Conservation (phyloP, 192 early-diverging fungal genomes). For the Geranomyces variabilis region DNA sequence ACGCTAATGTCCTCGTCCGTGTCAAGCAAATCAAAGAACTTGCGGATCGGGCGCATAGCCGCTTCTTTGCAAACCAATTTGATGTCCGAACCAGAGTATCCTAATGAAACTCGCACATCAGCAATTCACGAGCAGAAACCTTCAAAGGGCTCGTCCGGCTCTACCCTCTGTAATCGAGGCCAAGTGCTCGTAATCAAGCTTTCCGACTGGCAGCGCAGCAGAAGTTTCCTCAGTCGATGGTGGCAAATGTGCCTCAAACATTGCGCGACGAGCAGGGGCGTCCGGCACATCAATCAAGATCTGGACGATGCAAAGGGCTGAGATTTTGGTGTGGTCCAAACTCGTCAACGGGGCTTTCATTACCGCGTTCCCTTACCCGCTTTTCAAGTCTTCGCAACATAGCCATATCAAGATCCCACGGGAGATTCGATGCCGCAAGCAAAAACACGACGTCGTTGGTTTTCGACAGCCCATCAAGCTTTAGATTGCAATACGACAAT, state of each 20-base stretch:
- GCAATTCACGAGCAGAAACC: background rate
- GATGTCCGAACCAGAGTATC: slow-evolving; percentile 61
- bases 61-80: slow-evolving; percentile 61
- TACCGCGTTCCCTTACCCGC: slow-evolving; percentile 28
- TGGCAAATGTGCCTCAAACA: slow-evolving; percentile 51
- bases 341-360: background rate
- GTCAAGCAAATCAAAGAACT: slow-evolving; percentile 54
- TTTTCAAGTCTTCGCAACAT: slow-evolving; percentile 62
- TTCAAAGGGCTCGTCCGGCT: background rate
- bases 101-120: slow-evolving; percentile 14
- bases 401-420: slow-evolving; percentile 63
- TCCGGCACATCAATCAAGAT: slow-evolving; percentile 59
- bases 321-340: background rate
- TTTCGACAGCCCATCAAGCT: slow-evolving; percentile 60
- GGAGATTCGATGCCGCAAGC: slow-evolving; percentile 58
- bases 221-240: slow-evolving; percentile 1
- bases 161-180: slow-evolving; percentile 45
- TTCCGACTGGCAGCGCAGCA: slow-evolving; percentile 17
- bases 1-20: slow-evolving; percentile 3
- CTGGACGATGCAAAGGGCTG: too few species aligned
- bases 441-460: slow-evolving; percentile 51
- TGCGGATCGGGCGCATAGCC: slow-evolving; percentile 56
- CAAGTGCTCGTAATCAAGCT: slow-evolving; percentile 47
- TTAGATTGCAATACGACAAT: background rate
- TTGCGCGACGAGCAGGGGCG: slow-evolving; percentile 36